Evolutionary conservation across 2,329 filamentous ascomycete genomes (phyloP), one percentile per base, ranked within the genome.

Genomic region (Aspergillus aculeatus): DNA sequence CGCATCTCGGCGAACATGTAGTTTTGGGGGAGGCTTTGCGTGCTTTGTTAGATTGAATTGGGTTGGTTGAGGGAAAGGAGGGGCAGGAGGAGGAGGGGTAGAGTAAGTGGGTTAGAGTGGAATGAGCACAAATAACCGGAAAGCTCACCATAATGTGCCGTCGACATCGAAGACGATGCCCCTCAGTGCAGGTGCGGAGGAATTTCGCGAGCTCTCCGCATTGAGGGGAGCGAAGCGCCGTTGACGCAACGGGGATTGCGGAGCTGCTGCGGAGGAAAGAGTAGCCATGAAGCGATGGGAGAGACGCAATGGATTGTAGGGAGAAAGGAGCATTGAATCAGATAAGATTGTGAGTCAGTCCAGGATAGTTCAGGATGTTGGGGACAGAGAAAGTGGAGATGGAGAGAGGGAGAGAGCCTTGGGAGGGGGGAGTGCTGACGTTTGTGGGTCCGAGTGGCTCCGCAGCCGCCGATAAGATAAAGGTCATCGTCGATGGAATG

Each of bases 1-100:
- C 86, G 89, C 94, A 99, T 98, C 71, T 96, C 84, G 21, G 78
- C 75, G 77, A 98, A 98, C 94, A 98, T 99, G 83, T 96, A 91
- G 68, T 90, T 95, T 77, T 98, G 94, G 0, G 94, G 94, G 59
- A 93, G 80, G 73, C 92, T 96, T 35, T 35, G 32, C 12, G 14
- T 16, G 32, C 3, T 16, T 16, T 50, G 16, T 21, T 44, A 12
- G 51, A 14, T 52, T 52, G 49, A 7, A 7, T 31, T 38, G 32
- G 12, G 24, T 32, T 31, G 19, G 19, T 5, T 14, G 7, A 29
- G 21, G 5, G 47, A 5, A 24, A 55, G 47, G 21, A 54, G 21
- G 5, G 47, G 10, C 32, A 55, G 47, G 21, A 54, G 12, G 31
- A 21, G 23, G 23, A 26, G 41, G 24, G 24, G 1, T 10, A 29